Percentiles rank a stretch among this genome's conserved stretches.
Evolutionary conservation across 208 protist genomes (phyloP).

Genomic region (Novymonas esmeraldas): DNA sequence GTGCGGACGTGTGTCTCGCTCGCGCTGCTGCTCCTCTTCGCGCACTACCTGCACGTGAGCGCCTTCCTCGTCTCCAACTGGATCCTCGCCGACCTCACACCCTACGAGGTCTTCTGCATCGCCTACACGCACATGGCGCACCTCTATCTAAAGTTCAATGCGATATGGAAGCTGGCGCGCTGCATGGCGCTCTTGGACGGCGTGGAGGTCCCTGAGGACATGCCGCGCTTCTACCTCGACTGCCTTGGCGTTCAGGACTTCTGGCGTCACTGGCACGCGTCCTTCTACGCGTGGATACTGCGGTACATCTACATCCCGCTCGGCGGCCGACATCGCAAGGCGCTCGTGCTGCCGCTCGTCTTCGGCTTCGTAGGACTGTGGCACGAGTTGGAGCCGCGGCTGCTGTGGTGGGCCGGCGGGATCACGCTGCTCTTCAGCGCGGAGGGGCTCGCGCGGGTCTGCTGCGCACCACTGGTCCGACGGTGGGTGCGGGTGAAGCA

Average conservation of each 20-base stretch:
- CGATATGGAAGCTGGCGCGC: conserved; percentile 85
- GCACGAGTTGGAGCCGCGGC: neutral
- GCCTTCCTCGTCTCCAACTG: conserved; percentile 51
- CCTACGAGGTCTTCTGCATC: conserved; percentile 79
- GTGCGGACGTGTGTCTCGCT: neutral
- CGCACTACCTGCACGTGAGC: conserved; percentile 58
- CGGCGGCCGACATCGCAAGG: neutral
- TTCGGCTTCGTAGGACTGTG: neutral
- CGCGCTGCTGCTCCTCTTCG: conserved; percentile 6
- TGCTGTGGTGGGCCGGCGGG: neutral
- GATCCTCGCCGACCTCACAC: conserved; percentile 84
- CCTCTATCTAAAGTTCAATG: conserved; percentile 86
- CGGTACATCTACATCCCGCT: conserved; percentile 91
- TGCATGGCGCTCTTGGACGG: conserved; percentile 72
- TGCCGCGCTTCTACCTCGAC: conserved; percentile 82
- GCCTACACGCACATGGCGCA: conserved; percentile 58
- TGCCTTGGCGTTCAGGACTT: conserved; percentile 84
- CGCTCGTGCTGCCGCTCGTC: neutral
- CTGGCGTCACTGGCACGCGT: conserved; percentile 92
- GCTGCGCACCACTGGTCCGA: neutral
- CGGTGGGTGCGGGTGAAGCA: no score
- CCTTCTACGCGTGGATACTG: conserved; percentile 89
- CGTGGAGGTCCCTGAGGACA: conserved; percentile 86
- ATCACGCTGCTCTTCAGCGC: neutral
- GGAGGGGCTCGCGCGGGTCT: neutral